Base-by-base conservation (phyloP, 768 basidiomycete genomes). In the Collybia mongolica region DNA sequence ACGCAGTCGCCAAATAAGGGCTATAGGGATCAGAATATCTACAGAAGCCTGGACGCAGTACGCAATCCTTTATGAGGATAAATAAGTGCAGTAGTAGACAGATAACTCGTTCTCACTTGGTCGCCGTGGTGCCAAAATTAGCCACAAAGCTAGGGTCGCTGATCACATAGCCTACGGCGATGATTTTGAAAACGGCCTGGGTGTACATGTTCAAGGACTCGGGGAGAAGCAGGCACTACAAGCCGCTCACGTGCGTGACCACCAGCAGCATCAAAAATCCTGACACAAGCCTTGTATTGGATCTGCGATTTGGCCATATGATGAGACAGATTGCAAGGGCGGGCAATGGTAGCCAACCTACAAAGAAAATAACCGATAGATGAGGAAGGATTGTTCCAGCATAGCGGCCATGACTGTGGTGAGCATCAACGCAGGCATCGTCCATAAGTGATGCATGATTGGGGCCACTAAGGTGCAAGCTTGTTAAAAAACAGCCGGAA, bases 381-480 rank as follows among this genome's bases (percentile, higher is more conserved):
- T 57, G 15, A 57, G 43, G 29, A 57, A 57, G n/a, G n/a, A 17
- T 38, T 54, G 49, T 22, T 56, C 55, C 28, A 53, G 38, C 43
- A 47, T 44, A 14, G 55, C 52, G 20, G 48, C 42, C 5, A 49
- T 19, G 1, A 39, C 23, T 36, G 43, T 51, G 22, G 55, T 22
- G 9, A 53, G 32, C n/a, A 46, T 48, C 17, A 44, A 3, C 6
- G 46, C 46, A 15, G 55, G 52, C 6, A 48, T 17, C 5, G 52
- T 29, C 55, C 55, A 56, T n/a, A 43, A 17, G 14, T 39, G 37
- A 5, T 15, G 28, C 17, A 39, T 42, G 18, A 47, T 18, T 7
- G 32, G 38, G 6, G 5, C 20, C 28, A 42, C 48, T 50, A 39
- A 15, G 14, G 17, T 9, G 14, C 15, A 39, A 12, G 32, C 38